phyloP scores from a whole-genome alignment of 2,329 filamentous ascomycete genomes.

The Madurella fahalii region DNA sequence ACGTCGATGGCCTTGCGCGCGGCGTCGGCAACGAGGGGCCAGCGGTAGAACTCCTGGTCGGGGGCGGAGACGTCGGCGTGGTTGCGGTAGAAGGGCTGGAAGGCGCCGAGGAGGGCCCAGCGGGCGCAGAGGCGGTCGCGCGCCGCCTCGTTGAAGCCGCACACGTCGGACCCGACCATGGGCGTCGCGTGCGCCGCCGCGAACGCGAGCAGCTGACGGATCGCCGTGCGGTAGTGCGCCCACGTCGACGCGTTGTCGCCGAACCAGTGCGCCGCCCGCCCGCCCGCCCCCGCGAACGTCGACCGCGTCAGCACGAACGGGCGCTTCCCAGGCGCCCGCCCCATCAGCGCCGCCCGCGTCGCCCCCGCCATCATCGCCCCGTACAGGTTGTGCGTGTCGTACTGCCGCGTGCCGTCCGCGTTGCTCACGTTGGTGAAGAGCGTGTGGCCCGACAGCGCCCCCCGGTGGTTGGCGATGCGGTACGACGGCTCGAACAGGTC shows the following conservation, averaged over 20 bases:
- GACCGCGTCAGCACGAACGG: constrained; percentile 72
- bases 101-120: constrained; percentile 69
- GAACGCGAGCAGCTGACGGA: constrained; percentile 57
- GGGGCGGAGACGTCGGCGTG: constrained; percentile 51
- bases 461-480: constrained; percentile 55
- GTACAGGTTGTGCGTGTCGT: constrained; percentile 76
- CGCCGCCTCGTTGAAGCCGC: constrained; percentile 69
- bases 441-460: constrained; percentile 50
- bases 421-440: constrained; percentile 66
- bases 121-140: constrained; percentile 66
- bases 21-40: constrained; percentile 55
- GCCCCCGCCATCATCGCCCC: constrained; percentile 70
- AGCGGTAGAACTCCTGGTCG: constrained; percentile 69
- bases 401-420: constrained; percentile 61
- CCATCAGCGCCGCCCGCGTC: constrained; percentile 61
- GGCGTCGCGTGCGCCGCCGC: constrained; percentile 62
- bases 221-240: constrained; percentile 55
- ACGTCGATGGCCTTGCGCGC: constrained; percentile 62
- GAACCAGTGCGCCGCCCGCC: constrained; percentile 59
- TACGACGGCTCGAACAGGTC: constrained; percentile 63
- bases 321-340: constrained; percentile 56
- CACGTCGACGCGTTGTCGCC: constrained; percentile 56
- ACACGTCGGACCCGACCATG: constrained; percentile 69
- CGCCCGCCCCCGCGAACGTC: constrained; percentile 68
- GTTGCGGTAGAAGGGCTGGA: constrained; percentile 72